phyloP scores from a whole-genome alignment of 2,329 filamentous ascomycete species.

The Oidium heveae region DNA sequence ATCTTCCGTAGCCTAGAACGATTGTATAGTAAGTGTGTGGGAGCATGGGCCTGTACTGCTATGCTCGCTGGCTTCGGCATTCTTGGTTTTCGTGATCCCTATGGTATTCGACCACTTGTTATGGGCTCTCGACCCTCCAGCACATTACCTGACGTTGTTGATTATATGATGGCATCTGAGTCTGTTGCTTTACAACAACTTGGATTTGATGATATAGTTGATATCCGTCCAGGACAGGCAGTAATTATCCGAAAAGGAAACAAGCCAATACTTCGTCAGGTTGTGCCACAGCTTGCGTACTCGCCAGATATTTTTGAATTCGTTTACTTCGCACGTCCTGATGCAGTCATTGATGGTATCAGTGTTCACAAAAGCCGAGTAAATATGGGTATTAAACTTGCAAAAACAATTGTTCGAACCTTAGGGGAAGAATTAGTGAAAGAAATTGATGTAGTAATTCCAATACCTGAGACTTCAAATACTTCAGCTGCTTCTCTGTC shows the following conservation, averaged over 20 bases:
- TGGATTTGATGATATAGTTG: conserved; percentile 49
- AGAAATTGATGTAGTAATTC: conserved; percentile 65
- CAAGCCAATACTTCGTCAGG: conserved; percentile 48
- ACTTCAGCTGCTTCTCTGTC: conserved; percentile 57
- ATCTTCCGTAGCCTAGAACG: conserved; percentile 45
- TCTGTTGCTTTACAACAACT: conserved; percentile 63
- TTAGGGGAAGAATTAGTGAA: conserved; percentile 44
- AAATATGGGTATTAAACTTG: conserved; percentile 66
- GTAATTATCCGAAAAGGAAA: conserved; percentile 65
- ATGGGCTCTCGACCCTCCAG: conserved; percentile 48
- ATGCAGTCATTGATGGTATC: conserved; percentile 67
- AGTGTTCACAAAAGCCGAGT: conserved; percentile 63
- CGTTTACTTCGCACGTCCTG: conserved; percentile 67
- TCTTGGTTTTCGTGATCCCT: conserved; percentile 53
- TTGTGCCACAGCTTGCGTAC: conserved; percentile 41
- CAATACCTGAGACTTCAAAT: conserved; percentile 62
- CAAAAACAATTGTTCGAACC: conserved; percentile 40
- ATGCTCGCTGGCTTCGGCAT: conserved; percentile 66
- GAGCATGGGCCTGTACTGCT: conserved; percentile 56
- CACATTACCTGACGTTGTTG: conserved; percentile 34
- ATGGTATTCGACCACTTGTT: conserved; percentile 63
- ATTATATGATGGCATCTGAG: conserved; percentile 85
- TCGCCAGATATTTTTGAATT: conserved; percentile 73
- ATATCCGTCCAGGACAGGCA: conserved; percentile 63
- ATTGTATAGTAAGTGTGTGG: conserved; percentile 49